Conservation (phyloP, 106 monocot species). For the Iris macrosiphon region DNA sequence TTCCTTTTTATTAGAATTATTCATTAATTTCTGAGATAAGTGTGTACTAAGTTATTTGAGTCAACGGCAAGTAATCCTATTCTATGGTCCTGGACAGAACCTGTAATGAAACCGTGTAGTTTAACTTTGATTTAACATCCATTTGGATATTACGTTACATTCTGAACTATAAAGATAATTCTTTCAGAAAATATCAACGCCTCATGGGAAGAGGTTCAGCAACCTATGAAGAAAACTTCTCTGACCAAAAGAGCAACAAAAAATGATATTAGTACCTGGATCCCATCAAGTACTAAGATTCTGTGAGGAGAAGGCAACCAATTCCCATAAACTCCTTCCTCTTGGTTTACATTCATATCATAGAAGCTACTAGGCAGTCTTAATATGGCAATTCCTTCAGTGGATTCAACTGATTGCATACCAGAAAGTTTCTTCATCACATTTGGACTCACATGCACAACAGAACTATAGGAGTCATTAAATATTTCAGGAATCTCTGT, state of each 20-base stretch:
- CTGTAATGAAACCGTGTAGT: too few relatives aligned
- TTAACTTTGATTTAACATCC: too few relatives aligned
- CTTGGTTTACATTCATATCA: constrained; percentile 26
- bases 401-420: constrained; percentile 70
- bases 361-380: constrained; percentile 60
- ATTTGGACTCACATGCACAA: constrained; percentile 51
- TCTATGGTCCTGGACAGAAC: too few relatives aligned
- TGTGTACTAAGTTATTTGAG: too few relatives aligned
- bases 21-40: too few relatives aligned
- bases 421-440: constrained; percentile 95
- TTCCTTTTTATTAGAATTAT: too few relatives aligned
- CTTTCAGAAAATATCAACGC: background rate
- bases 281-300: constrained; percentile 89
- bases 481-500: constrained; percentile 16
- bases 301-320: constrained; percentile 41
- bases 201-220: background rate
- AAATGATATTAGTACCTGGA: constrained; percentile 49
- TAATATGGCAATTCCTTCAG: constrained; percentile 72
- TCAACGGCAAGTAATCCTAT: too few relatives aligned
- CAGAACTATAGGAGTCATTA: constrained; percentile 13
- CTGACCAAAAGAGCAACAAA: background rate
- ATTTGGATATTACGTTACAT: too few relatives aligned
- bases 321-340: constrained; percentile 14
- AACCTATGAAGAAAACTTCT: background rate
- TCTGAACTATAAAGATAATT: background rate